Conservation (phyloP, 108 stramenopile species). For the Cyclotella choctawhatcheeana region DNA sequence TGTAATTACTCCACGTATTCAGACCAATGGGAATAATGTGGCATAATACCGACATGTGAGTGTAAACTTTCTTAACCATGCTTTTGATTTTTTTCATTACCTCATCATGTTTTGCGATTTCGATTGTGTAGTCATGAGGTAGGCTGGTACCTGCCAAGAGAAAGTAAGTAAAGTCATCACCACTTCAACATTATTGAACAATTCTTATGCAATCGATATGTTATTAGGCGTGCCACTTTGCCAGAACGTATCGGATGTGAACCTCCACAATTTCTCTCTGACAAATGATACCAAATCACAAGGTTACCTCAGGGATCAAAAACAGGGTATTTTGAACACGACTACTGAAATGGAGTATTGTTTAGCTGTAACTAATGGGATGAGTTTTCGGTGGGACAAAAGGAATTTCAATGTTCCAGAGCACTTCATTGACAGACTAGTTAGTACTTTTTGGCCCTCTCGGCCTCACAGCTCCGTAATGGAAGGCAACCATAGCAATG, state of each 20-base stretch:
- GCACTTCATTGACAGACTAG: constrained; percentile 9
- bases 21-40: constrained; percentile 25
- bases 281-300: neutral
- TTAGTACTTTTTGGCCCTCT: constrained; percentile 6
- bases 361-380: neutral
- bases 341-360: constrained; percentile 20
- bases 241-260: neutral
- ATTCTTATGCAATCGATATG: neutral
- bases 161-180: too few species aligned
- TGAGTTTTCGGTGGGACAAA: constrained; percentile 1
- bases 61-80: too few species aligned
- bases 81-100: constrained; percentile 1
- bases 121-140: too few species aligned
- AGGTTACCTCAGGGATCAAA: neutral
- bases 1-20: neutral
- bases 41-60: constrained; percentile 25
- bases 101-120: too few species aligned
- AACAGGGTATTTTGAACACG: neutral
- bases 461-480: neutral
- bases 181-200: neutral
- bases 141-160: constrained; percentile 2
- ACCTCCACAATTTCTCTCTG: constrained; percentile 14
- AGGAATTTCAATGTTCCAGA: constrained; percentile 16
- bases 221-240: constrained; percentile 5
- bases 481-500: neutral